A percentile compares a stretch with the other conserved stretches of the same genome.
phyloP scores from a whole-genome alignment of 805 yeast genomes.

The Metschnikowia dekortorum region DNA sequence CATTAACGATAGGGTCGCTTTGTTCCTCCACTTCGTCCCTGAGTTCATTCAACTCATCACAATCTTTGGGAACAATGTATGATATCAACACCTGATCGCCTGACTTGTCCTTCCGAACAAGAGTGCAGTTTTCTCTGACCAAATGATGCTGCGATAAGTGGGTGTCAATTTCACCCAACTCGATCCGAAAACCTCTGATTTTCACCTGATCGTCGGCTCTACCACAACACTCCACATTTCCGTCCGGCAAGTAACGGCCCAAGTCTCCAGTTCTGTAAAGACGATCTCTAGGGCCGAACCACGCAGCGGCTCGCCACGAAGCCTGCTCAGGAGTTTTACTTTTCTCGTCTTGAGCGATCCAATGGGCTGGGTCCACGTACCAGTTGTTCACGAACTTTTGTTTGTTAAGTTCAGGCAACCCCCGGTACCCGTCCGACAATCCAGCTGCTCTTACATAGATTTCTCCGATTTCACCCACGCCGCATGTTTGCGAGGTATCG shows the following conservation, averaged over 20 bases:
- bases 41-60: slow-evolving; percentile 42
- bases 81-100: slow-evolving; percentile 91
- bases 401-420: slow-evolving; percentile 81
- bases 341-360: slow-evolving; percentile 54
- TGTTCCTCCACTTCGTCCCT: slow-evolving; percentile 45
- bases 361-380: slow-evolving; percentile 68
- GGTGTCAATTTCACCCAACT: slow-evolving; percentile 96
- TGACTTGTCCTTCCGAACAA: slow-evolving; percentile 87
- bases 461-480: slow-evolving; percentile 98
- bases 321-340: slow-evolving; percentile 37
- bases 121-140: slow-evolving; percentile 88
- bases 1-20: slow-evolving; percentile 67
- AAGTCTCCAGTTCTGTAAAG: slow-evolving; percentile 95
- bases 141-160: slow-evolving; percentile 90
- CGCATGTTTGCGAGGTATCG: slow-evolving; percentile 87
- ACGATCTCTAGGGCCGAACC: slow-evolving; percentile 95
- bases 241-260: slow-evolving; percentile 95
- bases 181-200: slow-evolving; percentile 97
- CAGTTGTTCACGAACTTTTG: slow-evolving; percentile 88
- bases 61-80: slow-evolving; percentile 74
- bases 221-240: slow-evolving; percentile 97
- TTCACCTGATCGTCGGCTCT: slow-evolving; percentile 99
- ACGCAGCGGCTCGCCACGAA: slow-evolving; percentile 67
- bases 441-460: slow-evolving; percentile 98
- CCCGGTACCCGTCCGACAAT: slow-evolving; percentile 92